A percentile compares a stretch with the other conserved stretches of the same genome.
Conservation (phyloP, 768 basidiomycete species). For the Auricularia cornea region DNA sequence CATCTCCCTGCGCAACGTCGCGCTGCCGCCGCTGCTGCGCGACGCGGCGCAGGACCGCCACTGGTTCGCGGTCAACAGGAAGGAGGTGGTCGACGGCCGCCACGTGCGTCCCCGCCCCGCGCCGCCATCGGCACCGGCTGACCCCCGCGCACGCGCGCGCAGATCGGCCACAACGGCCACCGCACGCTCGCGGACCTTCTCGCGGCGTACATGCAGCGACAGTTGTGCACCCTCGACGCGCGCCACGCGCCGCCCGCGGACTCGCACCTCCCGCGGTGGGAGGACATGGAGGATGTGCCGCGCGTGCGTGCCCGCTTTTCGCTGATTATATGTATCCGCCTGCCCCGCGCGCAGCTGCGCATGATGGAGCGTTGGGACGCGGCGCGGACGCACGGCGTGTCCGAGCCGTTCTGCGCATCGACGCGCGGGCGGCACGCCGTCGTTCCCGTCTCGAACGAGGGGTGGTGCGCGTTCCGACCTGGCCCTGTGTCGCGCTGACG, state of each 20-base stretch:
- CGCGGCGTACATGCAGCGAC: conserved; percentile 6
- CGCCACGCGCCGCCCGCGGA: background rate
- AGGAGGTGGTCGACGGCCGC: conserved; percentile 4
- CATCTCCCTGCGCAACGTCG: conserved; percentile 8
- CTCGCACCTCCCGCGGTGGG: background rate
- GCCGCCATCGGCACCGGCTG: too few relatives aligned
- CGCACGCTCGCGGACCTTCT: conserved; percentile 7
- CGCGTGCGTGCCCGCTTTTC: background rate
- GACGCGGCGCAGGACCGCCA: conserved; percentile 1
- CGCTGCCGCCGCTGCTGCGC: conserved; percentile 6
- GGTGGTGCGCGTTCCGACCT: conserved; percentile 1
- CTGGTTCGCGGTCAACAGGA: background rate
- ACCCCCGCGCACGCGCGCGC: too few relatives aligned
- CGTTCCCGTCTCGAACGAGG: conserved; percentile 4
- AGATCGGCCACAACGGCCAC: conserved; percentile 4
- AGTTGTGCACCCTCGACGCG: conserved; percentile 4
- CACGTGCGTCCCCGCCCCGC: conserved; percentile 2
- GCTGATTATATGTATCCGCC: background rate
- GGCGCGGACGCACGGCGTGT: background rate
- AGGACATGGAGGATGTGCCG: background rate
- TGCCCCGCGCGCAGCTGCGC: background rate
- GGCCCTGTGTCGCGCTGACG: too few relatives aligned
- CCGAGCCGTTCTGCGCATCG: conserved; percentile 4
- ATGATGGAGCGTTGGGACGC: background rate
- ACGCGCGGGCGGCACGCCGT: conserved; percentile 6